A percentile compares a stretch with the other conserved stretches of the same genome.
These are phyloP conservation scores for Neopestalotiopsis sp. DNA, from an alignment of 2,329 filamentous ascomycete genomes.

Conservation along the genomic window DNA sequence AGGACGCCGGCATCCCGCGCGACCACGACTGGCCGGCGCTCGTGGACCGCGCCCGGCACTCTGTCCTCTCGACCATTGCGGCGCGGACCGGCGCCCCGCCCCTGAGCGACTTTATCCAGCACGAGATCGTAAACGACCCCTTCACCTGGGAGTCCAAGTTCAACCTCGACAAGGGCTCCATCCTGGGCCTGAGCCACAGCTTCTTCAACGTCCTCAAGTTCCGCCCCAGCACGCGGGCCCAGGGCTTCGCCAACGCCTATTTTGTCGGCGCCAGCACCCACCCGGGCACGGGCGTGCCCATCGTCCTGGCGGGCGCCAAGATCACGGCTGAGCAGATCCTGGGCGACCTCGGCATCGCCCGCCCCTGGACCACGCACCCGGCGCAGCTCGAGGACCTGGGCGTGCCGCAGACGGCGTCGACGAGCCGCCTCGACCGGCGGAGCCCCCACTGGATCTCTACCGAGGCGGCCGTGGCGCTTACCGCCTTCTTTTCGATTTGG, in stretches of 20 bases:
- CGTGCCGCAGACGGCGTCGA: constrained; percentile 24
- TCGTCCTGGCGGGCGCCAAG: constrained; percentile 72
- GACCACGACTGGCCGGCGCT: constrained; percentile 67
- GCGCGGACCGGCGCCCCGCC: constrained; percentile 62
- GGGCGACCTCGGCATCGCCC: constrained; percentile 33
- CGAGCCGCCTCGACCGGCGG: constrained; percentile 19
- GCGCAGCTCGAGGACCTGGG: constrained; percentile 26
- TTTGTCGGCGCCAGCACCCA: constrained; percentile 80
- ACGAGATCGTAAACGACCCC: constrained; percentile 72
- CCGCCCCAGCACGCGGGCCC: constrained; percentile 62
- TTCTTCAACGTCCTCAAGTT: constrained; percentile 78
- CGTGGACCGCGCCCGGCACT: constrained; percentile 60
- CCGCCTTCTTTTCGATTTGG: not conserved
- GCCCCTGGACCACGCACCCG: constrained; percentile 34
- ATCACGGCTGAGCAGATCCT: constrained; percentile 55
- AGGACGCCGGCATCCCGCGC: constrained; percentile 27
- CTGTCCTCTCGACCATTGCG: constrained; percentile 65
- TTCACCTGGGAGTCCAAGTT: constrained; percentile 68
- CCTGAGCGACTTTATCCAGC: constrained; percentile 50
- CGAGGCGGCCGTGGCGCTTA: not conserved
- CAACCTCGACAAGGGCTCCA: constrained; percentile 77
- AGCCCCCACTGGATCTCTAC: not conserved
- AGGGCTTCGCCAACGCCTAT: constrained; percentile 58
- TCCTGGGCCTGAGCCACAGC: constrained; percentile 72
- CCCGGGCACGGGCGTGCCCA: constrained; percentile 77